Conservation (phyloP, 495 filamentous ascomycete genomes). For the Tirmania nivea region DNA sequence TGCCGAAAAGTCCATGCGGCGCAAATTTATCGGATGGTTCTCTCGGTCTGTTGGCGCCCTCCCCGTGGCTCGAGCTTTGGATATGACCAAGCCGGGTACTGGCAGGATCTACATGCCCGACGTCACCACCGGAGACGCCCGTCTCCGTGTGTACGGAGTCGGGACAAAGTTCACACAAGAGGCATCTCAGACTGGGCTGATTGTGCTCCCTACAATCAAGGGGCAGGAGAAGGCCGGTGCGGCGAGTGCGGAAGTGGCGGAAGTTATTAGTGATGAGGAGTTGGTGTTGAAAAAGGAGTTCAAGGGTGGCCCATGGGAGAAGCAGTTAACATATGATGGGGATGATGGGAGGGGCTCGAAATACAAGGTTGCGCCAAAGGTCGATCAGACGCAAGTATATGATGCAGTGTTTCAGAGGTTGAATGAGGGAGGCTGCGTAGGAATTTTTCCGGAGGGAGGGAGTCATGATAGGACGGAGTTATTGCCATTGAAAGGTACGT, state of each 20-base stretch:
- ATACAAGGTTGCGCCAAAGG: slow-evolving; percentile 78
- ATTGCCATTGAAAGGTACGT: slow-evolving; percentile 64
- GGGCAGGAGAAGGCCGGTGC: too few relatives aligned
- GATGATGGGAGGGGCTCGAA: slow-evolving; percentile 58
- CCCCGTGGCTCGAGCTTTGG: slow-evolving; percentile 73
- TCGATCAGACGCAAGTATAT: slow-evolving; percentile 85
- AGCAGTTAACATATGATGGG: slow-evolving; percentile 57
- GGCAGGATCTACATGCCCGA: slow-evolving; percentile 86
- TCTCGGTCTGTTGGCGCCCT: slow-evolving; percentile 65
- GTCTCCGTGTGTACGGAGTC: slow-evolving; percentile 60
- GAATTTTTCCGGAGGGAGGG: slow-evolving; percentile 94
- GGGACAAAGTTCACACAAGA: slow-evolving; percentile 69
- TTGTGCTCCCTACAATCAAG: slow-evolving; percentile 27
- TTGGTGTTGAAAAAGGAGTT: slow-evolving; percentile 71
- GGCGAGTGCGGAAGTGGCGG: slow-evolving; percentile 1
- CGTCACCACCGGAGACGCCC: slow-evolving; percentile 37
- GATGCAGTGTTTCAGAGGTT: slow-evolving; percentile 73
- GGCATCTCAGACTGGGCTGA: slow-evolving; percentile 54
- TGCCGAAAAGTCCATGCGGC: slow-evolving; percentile 76
- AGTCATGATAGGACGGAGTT: slow-evolving; percentile 91
- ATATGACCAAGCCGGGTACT: slow-evolving; percentile 54
- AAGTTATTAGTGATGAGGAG: slow-evolving; percentile 37
- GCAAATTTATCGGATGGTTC: slow-evolving; percentile 65
- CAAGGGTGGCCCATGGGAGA: slow-evolving; percentile 42
- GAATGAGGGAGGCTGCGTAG: slow-evolving; percentile 65